Base-by-base conservation (phyloP, 2,329 filamentous ascomycete genomes). In the Ceratocystiopsis sp. region DNA sequence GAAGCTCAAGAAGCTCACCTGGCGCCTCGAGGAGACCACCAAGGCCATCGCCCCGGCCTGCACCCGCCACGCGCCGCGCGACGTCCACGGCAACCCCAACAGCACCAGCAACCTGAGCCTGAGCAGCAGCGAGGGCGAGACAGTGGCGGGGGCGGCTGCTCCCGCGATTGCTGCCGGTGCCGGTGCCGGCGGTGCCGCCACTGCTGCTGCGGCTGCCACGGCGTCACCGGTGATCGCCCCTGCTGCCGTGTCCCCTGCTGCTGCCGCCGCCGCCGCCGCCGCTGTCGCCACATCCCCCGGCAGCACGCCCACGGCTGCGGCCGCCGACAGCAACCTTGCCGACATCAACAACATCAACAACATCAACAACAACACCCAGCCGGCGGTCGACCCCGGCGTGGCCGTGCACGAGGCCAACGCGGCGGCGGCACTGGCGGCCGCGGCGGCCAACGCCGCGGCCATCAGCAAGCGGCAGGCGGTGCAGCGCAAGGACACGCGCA, bases 11-110 rank as follows among this genome's bases (percentile, higher is more conserved):
- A 91, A 93, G 61, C 71, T 95, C 50, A 84, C 81, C 49, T 98
- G 89, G 89, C 78, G 83, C 51, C 79, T 98, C 42, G 87, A 95
- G 56, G 89, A 98, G 67, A 80, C 78, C 35, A 74, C 85, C 58
- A 81, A 79, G 61, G 78, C 80, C 35, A 68, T 89, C 35, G 84
- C 84, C 0, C 79, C 82, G 2, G 82, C 84, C 16, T 96, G 91
- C 64, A 55, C 70, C 34, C 82, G 80, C 58, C 91, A 96, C 61
- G 60, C 69, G 10, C 68, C 73, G 53, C 21, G 21, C 8, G 21
- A 21, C 21, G 21, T 21, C 4, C 21, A 4, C 21, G 8, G 8
- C 21, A 4, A 21, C 4, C 4, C 21, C 21, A 21, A 21, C 21
- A 21, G 21, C 21, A 21, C 4, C 21, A 21, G 21, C 21, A 21